Evolutionary conservation across 2,329 filamentous ascomycete genomes (phyloP), one percentile per base, ranked within the genome.

Genomic region (Aquanectria penicillioides): DNA sequence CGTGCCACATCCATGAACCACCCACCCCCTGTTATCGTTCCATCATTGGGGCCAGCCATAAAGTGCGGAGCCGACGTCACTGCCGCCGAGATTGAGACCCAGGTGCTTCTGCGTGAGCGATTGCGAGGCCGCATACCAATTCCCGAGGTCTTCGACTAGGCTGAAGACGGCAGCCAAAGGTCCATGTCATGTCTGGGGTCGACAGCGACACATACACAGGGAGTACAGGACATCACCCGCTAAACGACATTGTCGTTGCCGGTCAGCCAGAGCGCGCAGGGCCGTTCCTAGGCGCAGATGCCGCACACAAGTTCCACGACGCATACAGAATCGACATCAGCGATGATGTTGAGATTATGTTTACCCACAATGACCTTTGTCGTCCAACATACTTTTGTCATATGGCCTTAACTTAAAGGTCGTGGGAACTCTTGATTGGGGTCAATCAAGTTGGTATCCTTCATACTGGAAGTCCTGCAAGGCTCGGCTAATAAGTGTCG

Each of bases 91-190:
- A 69, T 67, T 17, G 36, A 69, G 43, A 69, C 72, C 15, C 72
- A 75, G 61, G 55, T 57, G 2, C 65, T 68, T 60, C 37, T 76
- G 48, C 54, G 60, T 36, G 59, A 73, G 51, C 53, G 59, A n/a
- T 48, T 75, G 13, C 22, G 63, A 51, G 72, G 57, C 37, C 58
- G 38, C 15, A 63, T 71, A 1, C 63, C 65, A 4, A 47, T 69
- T 7, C 65, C 69, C 6, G 68, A 71, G 38, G 77, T 88, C 77
- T 72, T 67, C 26, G 67, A 60, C 8, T 71, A 64, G 67, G 28
- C 25, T 31, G 61, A 57, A 43, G 57, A 66, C 31, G 51, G 41
- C 18, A 43, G 40, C 3, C 62, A 70, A 67, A 64, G 1, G 47
- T 72, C 71, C 28, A 65, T 71, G 6, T 72, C 29, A 72, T 71